Evolutionary conservation across 176 grass and related monocot genomes (phyloP).

Genomic region (Triticum urartu): DNA sequence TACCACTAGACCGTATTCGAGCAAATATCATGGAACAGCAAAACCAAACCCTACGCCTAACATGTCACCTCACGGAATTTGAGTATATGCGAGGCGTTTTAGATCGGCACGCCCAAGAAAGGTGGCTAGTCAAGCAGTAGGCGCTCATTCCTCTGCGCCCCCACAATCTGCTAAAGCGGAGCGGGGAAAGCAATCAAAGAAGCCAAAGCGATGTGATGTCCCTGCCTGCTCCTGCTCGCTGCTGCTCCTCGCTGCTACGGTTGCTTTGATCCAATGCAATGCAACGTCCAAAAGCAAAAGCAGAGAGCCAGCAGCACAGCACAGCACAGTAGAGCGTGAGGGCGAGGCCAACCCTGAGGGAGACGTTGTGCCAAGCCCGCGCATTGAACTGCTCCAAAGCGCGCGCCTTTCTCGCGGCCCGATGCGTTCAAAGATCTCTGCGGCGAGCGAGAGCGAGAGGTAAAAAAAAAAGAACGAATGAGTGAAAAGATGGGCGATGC

Average conservation of each 20-base stretch:
- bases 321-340: not conserved
- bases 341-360: not conserved
- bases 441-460: not conserved
- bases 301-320: not conserved
- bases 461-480: not conserved
- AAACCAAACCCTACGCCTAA: not conserved
- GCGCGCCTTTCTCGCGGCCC: constrained; percentile 80
- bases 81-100: not conserved
- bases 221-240: constrained; percentile 9
- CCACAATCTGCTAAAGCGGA: constrained; percentile 47
- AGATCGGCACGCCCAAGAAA: constrained; percentile 43
- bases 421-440: constrained; percentile 87
- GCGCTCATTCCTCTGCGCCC: constrained; percentile 42
- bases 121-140: constrained; percentile 40
- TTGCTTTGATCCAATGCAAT: constrained; percentile 87
- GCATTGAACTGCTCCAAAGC: constrained; percentile 58
- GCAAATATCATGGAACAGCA: constrained; percentile 22
- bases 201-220: constrained; percentile 41
- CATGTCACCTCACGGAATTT: constrained; percentile 25
- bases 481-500: constrained; percentile 31
- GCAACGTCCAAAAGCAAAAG: constrained; percentile 73
- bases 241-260: constrained; percentile 9
- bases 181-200: constrained; percentile 48
- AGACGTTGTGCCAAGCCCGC: constrained; percentile 32
- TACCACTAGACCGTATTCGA: constrained; percentile 11